phyloP scores from a whole-genome alignment of 768 basidiomycete genomes.

The Auriscalpium vulgare region DNA sequence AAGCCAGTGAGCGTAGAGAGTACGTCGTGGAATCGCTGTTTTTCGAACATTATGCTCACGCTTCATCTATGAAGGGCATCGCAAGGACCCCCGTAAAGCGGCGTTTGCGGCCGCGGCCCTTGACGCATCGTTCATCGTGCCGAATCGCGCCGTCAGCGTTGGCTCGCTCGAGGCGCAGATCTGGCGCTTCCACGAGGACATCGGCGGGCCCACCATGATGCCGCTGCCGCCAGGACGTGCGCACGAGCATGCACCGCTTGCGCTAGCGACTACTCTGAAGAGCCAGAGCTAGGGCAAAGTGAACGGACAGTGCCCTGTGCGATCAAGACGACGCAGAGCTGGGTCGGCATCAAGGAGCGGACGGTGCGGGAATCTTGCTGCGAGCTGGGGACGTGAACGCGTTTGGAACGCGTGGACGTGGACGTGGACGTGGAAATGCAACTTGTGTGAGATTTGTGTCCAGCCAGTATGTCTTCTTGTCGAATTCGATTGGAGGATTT shows the following conservation, averaged over 20 bases:
- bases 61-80: no score
- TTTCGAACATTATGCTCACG: no score
- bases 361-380: slow-evolving; percentile 43
- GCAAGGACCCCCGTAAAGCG: no score
- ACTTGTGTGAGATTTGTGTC: no score
- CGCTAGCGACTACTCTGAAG: slow-evolving; percentile 66
- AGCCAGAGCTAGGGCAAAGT: slow-evolving; percentile 72
- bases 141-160: slow-evolving; percentile 53
- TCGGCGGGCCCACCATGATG: slow-evolving; percentile 45
- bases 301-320: slow-evolving; percentile 61
- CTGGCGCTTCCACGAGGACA: slow-evolving; percentile 54
- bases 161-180: slow-evolving; percentile 62
- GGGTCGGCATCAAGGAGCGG: slow-evolving; percentile 45
- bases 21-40: no score
- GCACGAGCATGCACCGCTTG: slow-evolving; percentile 73
- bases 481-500: no score
- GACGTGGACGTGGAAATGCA: background rate
- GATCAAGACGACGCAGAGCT: slow-evolving; percentile 55
- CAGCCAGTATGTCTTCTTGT: no score
- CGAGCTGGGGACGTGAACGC: slow-evolving; percentile 10
- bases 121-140: slow-evolving; percentile 27
- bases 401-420: no score
- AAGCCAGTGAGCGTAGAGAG: no score
- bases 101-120: no score
- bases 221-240: slow-evolving; percentile 66